phyloP scores from a whole-genome alignment of 148 eudicot genomes.

The Nyssa sinensis region DNA sequence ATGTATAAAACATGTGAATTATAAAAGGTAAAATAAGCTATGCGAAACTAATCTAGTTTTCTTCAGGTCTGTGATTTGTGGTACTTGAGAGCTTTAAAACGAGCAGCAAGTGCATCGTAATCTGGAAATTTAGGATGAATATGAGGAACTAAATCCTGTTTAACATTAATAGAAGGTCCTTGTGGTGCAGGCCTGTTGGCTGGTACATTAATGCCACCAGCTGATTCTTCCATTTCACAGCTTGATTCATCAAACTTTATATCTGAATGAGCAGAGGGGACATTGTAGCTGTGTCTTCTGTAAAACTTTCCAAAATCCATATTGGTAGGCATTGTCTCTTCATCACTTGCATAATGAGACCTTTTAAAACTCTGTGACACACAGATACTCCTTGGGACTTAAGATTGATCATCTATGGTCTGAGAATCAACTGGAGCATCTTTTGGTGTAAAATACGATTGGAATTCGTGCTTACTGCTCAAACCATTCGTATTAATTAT shows the following conservation, averaged over 20 bases:
- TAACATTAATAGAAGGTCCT: constrained; percentile 18
- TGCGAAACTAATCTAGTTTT: background rate
- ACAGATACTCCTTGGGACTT: constrained; percentile 1
- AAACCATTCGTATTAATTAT: constrained; percentile 13
- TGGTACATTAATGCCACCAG: constrained; percentile 21
- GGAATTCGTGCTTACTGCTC: background rate
- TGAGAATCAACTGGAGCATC: constrained; percentile 14
- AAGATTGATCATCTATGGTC: background rate
- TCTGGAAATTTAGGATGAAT: constrained; percentile 91
- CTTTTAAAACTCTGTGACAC: background rate
- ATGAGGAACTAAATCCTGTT: constrained; percentile 28
- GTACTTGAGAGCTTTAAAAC: constrained; percentile 83
- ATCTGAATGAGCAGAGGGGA: constrained; percentile 37
- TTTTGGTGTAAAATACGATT: background rate
- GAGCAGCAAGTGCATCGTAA: constrained; percentile 78
- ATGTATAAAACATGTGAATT: background rate
- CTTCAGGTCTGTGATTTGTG: constrained; percentile 34
- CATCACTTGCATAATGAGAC: constrained; percentile 13
- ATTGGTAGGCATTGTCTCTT: constrained; percentile 10
- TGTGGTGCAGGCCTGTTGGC: constrained; percentile 41
- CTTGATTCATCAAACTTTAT: constrained; percentile 84
- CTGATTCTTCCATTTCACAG: constrained; percentile 47
- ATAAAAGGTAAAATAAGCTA: background rate
- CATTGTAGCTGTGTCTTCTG: constrained; percentile 61
- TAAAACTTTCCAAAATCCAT: constrained; percentile 21